Evolutionary conservation across 345 rosid species (phyloP), one percentile per base, ranked within the genome.

Genomic region (Citrus unshiu): DNA sequence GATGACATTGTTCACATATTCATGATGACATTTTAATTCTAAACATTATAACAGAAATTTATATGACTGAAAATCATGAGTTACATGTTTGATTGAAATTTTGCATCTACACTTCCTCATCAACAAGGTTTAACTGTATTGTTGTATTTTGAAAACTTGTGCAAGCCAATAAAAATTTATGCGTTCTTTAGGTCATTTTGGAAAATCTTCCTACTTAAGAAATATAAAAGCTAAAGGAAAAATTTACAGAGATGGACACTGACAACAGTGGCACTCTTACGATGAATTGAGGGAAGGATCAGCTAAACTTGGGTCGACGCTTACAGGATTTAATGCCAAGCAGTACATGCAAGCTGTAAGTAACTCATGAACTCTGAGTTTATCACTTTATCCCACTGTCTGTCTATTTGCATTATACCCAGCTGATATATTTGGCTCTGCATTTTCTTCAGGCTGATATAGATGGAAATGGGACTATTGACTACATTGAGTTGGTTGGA

Each of bases 281-380:
- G 51, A 43, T 43, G 51, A 43, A 43, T 43, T 43, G 51, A 91
- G 89, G 84, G 77, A 83, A 60, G 94, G 98, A 69, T 82, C 90
- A 83, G 89, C 94, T 79, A 84, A 89, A 69, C 86, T 91, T 64
- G 98, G 94, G 51, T 93, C 97, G 25, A 92, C 84, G 82, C 97
- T 95, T 43, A 85, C 97, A 1, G 97, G 86, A 86, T 61, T 84
- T 21, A 91, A 95, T 86, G 93, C 92, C 73, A 75, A 86, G 81
- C 95, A 91, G 82, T 94, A 92, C 74, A 91, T 95, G 98, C 95
- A 92, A 74, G 98, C 98, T 78, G 98, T 93, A 88, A 88, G 90
- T 74, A 76, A 56, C 16, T 4, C 65, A 34, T 62, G 8, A 25
- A 3, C 29, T 75, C 67, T 10, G 19, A 58, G 66, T 69, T 40